Conservation (phyloP, 805 yeast genomes). For the Ogataea polymorpha region DNA sequence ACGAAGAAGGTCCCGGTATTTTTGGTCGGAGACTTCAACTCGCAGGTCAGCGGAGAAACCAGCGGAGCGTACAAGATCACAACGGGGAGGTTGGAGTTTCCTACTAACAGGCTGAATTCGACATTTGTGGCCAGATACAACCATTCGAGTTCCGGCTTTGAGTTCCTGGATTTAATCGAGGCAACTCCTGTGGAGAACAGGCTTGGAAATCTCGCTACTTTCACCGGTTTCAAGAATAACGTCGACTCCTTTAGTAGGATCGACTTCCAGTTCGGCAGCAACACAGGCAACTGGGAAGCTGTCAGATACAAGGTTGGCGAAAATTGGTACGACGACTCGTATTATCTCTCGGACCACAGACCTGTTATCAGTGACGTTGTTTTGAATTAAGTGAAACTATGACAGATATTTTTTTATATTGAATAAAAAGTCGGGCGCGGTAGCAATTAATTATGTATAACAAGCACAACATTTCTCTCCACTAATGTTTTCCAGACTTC, state of each 20-base stretch:
- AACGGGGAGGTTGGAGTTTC: slow-evolving; percentile 21
- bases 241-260: slow-evolving; percentile 30
- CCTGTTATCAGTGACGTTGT: slow-evolving; percentile 38
- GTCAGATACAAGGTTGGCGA: slow-evolving; percentile 34
- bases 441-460: slow-evolving; percentile 8
- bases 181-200: slow-evolving; percentile 26
- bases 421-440: slow-evolving; percentile 8
- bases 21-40: slow-evolving; percentile 58
- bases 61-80: slow-evolving; percentile 33
- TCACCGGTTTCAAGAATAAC: slow-evolving; percentile 37
- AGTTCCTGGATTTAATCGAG: slow-evolving; percentile 28
- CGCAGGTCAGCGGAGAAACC: slow-evolving; percentile 41
- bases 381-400: background rate
- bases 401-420: background rate
- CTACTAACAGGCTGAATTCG: slow-evolving; percentile 13
- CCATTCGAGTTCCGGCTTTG: slow-evolving; percentile 20
- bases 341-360: slow-evolving; percentile 45
- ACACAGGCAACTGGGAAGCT: slow-evolving; percentile 23
- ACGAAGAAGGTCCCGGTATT: slow-evolving; percentile 36
- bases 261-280: slow-evolving; percentile 39
- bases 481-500: slow-evolving; percentile 10
- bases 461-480: background rate
- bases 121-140: slow-evolving; percentile 24
- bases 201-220: slow-evolving; percentile 37
- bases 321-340: slow-evolving; percentile 35